Percentiles rank a stretch among this genome's conserved stretches.
Conservation (phyloP, 2,329 filamentous ascomycete species). For the Neopestalotiopsis sp. region DNA sequence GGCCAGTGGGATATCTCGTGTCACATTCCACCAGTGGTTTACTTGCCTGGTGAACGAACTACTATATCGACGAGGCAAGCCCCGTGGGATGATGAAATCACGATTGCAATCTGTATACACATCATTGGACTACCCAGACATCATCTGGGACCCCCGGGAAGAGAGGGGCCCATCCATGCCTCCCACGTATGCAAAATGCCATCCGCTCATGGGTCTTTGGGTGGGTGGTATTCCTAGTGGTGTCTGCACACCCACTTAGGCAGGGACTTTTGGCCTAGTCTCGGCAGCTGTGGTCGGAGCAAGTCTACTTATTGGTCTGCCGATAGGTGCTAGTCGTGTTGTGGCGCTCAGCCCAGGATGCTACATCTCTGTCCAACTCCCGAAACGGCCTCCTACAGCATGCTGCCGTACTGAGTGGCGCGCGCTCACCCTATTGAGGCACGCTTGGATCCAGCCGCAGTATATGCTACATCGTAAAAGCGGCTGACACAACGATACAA, state of each 20-base stretch:
- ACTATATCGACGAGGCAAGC: neutral
- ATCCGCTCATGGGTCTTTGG: neutral
- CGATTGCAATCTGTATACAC: conserved; percentile 2
- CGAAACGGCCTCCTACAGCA: conserved; percentile 6
- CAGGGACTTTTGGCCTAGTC: conserved; percentile 16
- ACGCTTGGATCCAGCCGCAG: neutral
- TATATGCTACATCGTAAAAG: neutral
- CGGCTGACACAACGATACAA: neutral
- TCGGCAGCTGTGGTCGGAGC: conserved; percentile 13
- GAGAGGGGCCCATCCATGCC: neutral
- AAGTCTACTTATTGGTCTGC: neutral
- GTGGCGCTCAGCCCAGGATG: conserved; percentile 14
- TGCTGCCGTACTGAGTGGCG: neutral
- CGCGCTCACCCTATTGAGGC: neutral
- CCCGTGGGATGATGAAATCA: conserved; percentile 5
- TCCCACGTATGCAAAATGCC: neutral
- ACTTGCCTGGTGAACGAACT: neutral
- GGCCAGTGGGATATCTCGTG: neutral
- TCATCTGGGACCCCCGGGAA: neutral
- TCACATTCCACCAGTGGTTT: neutral
- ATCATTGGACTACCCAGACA: conserved; percentile 2
- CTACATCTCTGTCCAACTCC: neutral
- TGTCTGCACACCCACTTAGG: conserved; percentile 1
- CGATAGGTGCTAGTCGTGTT: neutral
- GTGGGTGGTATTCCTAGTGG: neutral